Evolutionary conservation across 345 rosid species (phyloP).

Genomic region (Corchorus capsularis): DNA sequence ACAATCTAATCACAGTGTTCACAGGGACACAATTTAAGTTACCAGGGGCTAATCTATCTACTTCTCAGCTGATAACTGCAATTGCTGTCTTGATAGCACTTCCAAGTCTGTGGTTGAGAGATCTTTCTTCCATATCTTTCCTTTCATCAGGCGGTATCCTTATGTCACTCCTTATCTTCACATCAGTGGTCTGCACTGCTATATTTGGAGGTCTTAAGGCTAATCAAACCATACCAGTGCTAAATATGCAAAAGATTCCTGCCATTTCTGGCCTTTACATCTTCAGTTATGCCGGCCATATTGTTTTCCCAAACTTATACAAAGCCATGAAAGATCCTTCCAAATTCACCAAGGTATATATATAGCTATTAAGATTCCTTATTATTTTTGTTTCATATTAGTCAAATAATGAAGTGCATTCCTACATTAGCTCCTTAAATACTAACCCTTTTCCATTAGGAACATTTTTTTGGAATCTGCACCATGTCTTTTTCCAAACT

Average conservation of each 20-base stretch:
- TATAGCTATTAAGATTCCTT: not conserved
- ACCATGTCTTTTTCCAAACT: not conserved
- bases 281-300: slow-evolving; percentile 72
- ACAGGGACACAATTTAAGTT: slow-evolving; percentile 29
- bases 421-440: not conserved
- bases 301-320: slow-evolving; percentile 73
- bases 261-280: slow-evolving; percentile 65
- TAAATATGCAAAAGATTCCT: slow-evolving; percentile 54
- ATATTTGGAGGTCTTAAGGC: slow-evolving; percentile 47
- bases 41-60: slow-evolving; percentile 34
- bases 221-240: slow-evolving; percentile 45
- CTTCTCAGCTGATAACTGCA: slow-evolving; percentile 53
- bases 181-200: slow-evolving; percentile 56
- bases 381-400: not conserved
- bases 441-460: not conserved
- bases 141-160: slow-evolving; percentile 70
- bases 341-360: slow-evolving; percentile 77
- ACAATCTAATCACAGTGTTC: slow-evolving; percentile 57
- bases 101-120: slow-evolving; percentile 74
- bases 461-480: not conserved
- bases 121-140: slow-evolving; percentile 74
- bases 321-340: slow-evolving; percentile 80
- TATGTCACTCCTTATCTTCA: slow-evolving; percentile 67
- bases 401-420: not conserved
- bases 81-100: slow-evolving; percentile 61